Conservation (phyloP, 352 stramenopile genomes). For the Phytophthora sp. region DNA sequence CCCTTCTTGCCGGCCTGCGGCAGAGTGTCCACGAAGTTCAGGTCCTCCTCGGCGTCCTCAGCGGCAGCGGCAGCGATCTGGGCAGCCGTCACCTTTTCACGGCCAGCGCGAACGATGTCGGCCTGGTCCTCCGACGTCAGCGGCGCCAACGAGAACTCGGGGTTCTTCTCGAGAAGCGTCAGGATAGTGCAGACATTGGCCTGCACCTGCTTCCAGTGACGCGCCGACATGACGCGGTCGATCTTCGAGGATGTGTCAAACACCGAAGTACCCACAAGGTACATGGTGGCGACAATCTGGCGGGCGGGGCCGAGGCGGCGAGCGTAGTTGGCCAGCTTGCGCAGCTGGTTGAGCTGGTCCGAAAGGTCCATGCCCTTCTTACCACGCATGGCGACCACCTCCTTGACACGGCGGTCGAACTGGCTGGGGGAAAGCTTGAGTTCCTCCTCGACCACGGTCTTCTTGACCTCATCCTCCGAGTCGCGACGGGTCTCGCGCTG, state of each 20-base stretch:
- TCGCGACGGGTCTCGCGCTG: constrained; percentile 58
- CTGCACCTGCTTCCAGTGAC: constrained; percentile 80
- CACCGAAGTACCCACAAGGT: constrained; percentile 80
- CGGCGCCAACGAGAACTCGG: constrained; percentile 72
- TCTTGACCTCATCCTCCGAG: constrained; percentile 56
- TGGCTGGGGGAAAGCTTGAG: constrained; percentile 79
- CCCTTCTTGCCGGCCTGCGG: constrained; percentile 75
- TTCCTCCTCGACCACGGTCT: constrained; percentile 73
- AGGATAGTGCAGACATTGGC: constrained; percentile 70
- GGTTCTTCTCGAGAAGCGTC: constrained; percentile 84
- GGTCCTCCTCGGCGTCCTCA: constrained; percentile 88
- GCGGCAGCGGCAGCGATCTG: constrained; percentile 39
- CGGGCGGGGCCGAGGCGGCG: constrained; percentile 76
- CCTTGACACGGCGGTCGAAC: constrained; percentile 88
- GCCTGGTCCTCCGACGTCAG: constrained; percentile 86
- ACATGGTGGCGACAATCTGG: constrained; percentile 82
- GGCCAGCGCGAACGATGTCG: constrained; percentile 75
- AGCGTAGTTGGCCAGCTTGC: constrained; percentile 84
- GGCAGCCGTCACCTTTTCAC: constrained; percentile 79
- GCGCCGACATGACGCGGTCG: constrained; percentile 82
- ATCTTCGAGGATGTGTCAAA: constrained; percentile 88
- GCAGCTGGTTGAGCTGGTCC: constrained; percentile 71
- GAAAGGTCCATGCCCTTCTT: constrained; percentile 83
- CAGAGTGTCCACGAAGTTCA: constrained; percentile 80
- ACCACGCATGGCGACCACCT: constrained; percentile 81